A percentile compares a stretch with the other conserved stretches of the same genome.
phyloP scores from a whole-genome alignment of 345 rosid genomes.

The Euphorbia lathyris region DNA sequence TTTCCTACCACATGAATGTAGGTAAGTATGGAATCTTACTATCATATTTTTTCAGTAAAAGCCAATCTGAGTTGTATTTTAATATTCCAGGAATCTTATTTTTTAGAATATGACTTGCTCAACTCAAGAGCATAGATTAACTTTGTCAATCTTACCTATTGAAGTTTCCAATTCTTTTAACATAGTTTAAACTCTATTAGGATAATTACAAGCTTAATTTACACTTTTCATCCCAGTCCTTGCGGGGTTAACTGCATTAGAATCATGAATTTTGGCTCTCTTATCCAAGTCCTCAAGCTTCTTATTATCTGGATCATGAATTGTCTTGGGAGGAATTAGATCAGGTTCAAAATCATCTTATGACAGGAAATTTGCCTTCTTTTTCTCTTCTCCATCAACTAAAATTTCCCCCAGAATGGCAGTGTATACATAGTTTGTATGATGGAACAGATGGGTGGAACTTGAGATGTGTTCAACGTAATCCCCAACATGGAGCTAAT shows the following conservation, averaged over 20 bases:
- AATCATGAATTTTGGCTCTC: slow-evolving; percentile 72
- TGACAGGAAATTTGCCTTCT: slow-evolving; percentile 63
- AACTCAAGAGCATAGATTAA: no score
- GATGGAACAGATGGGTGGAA: slow-evolving; percentile 72
- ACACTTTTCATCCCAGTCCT: slow-evolving; percentile 96
- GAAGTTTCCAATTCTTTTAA: no score
- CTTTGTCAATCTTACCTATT: no score
- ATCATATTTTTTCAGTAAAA: no score
- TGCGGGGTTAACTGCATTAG: slow-evolving; percentile 70
- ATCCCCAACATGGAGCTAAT: no score
- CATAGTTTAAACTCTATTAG: no score
- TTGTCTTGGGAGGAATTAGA: slow-evolving; percentile 70
- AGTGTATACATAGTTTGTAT: slow-evolving; percentile 81
- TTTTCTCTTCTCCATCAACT: slow-evolving; percentile 81
- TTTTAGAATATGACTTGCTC: no score
- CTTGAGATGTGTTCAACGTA: slow-evolving; percentile 79
- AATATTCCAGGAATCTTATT: no score
- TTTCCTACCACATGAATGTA: no score
- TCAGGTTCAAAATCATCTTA: slow-evolving; percentile 78
- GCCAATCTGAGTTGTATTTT: no score
- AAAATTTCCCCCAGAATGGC: slow-evolving; percentile 64
- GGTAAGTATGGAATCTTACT: no score
- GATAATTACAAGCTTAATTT: no score
- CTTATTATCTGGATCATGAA: slow-evolving; percentile 87
- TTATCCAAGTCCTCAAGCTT: slow-evolving; percentile 91